phyloP scores from a whole-genome alignment of 108 stramenopile genomes.

The Craspedostauros australis region DNA sequence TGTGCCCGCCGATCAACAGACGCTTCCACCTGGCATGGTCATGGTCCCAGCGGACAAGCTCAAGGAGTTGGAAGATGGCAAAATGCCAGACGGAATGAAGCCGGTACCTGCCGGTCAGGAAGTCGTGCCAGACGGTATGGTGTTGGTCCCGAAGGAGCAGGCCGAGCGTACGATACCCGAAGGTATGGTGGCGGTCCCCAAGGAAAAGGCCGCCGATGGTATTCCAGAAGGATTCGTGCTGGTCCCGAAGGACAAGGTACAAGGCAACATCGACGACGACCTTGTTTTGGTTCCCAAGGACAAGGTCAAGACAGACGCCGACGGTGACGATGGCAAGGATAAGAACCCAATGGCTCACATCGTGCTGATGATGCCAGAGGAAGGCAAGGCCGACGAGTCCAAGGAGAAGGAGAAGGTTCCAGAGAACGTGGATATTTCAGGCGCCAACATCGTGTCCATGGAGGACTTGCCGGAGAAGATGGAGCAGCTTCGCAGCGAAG shows the following conservation, averaged over 20 bases:
- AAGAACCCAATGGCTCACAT: too few relatives aligned
- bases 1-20: conserved; percentile 25
- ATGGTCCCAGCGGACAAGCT: conserved; percentile 33
- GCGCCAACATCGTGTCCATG: conserved; percentile 30
- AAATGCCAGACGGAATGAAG: conserved; percentile 28
- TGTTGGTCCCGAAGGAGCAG: conserved; percentile 31
- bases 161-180: conserved; percentile 21
- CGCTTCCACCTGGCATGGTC: conserved; percentile 24
- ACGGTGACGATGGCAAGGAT: conserved; percentile 3
- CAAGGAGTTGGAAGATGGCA: conserved; percentile 4
- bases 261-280: conserved; percentile 26
- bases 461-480: conserved; percentile 34
- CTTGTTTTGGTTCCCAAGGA: conserved; percentile 20
- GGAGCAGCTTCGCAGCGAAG: conserved; percentile 19
- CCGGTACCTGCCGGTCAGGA: conserved; percentile 27
- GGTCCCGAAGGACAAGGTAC: conserved; percentile 33
- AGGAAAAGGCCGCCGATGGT: conserved; percentile 16
- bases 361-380: conserved; percentile 8
- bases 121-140: conserved; percentile 25
- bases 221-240: conserved; percentile 27
- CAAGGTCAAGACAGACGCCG: conserved; percentile 28
- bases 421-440: conserved; percentile 13
- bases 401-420: conserved; percentile 7
- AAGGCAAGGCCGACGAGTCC: conserved; percentile 11
- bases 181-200: conserved; percentile 23